These are phyloP conservation scores for Tricholoma furcatifolium DNA, from an alignment of 768 basidiomycete genomes.

Conservation along the genomic window DNA sequence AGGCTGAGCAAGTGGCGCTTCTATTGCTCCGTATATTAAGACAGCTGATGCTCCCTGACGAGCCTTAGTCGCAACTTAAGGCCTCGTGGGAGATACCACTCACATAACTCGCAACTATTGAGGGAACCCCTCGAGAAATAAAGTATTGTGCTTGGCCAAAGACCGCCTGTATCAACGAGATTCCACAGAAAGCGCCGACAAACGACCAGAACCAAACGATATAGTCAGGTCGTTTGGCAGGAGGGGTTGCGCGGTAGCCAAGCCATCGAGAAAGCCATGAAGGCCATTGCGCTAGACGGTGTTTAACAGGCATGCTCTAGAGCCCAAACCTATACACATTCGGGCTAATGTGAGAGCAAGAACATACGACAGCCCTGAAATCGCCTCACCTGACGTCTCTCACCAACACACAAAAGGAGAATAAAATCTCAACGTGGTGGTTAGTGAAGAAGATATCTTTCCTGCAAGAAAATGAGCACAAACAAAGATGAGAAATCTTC, in stretches of 20 bases:
- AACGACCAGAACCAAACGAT: conserved; percentile 52
- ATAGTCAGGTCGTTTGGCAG: conserved; percentile 30
- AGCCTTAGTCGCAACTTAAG: not conserved
- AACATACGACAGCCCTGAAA: too few species aligned
- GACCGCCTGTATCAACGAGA: conserved; percentile 47
- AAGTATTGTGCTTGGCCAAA: conserved; percentile 51
- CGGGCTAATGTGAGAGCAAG: not conserved
- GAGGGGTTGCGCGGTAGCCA: conserved; percentile 38
- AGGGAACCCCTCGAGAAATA: conserved; percentile 40
- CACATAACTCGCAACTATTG: conserved; percentile 49
- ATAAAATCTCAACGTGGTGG: not conserved
- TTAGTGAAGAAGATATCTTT: not conserved
- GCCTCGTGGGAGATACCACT: conserved; percentile 15
- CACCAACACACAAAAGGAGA: too few species aligned
- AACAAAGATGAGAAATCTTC: too few species aligned
- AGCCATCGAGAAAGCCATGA: conserved; percentile 40
- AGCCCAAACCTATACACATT: not conserved
- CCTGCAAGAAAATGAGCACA: too few species aligned
- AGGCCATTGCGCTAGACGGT: conserved; percentile 34
- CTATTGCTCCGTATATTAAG: conserved; percentile 52
- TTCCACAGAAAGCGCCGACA: conserved; percentile 48
- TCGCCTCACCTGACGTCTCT: too few species aligned
- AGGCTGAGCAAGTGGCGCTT: conserved; percentile 53
- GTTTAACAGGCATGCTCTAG: not conserved
- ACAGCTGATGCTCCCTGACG: conserved; percentile 54